phyloP scores from a whole-genome alignment of 495 filamentous ascomycete genomes.

The Tuber microsphaerosporum region DNA sequence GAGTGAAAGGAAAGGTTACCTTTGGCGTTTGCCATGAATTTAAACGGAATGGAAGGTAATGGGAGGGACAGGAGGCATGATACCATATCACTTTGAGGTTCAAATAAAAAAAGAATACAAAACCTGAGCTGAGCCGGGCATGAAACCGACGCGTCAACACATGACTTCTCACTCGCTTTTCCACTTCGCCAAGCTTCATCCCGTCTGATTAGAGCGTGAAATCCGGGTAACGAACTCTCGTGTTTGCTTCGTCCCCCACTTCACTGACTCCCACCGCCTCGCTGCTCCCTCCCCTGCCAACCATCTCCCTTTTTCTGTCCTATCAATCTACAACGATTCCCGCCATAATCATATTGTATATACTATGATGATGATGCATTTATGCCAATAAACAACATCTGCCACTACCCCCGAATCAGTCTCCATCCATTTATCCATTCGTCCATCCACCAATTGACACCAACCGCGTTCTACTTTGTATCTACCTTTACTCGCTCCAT shows the following conservation, averaged over 20 bases:
- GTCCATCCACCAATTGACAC: neutral
- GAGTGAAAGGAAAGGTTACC: neutral
- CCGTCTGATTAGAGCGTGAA: neutral
- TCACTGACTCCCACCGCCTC: neutral
- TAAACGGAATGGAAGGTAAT: neutral
- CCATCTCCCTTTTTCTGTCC: neutral
- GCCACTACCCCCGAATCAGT: neutral
- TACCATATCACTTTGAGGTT: neutral
- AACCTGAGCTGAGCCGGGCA: neutral
- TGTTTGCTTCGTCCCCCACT: neutral
- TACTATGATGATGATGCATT: neutral
- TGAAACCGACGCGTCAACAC: neutral
- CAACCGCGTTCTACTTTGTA: constrained; percentile 1
- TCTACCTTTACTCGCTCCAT: constrained; percentile 1
- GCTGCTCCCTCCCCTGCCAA: neutral
- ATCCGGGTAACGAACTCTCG: neutral
- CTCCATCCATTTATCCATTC: neutral
- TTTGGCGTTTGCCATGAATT: neutral
- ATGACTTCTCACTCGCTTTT: neutral
- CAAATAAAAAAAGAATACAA: neutral
- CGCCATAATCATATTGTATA: neutral
- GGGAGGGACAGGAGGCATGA: neutral
- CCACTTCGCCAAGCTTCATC: neutral
- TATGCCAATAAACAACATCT: neutral
- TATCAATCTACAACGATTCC: neutral